These are phyloP conservation scores for Ensete ventricosum DNA, from an alignment of 176 grass and related monocot genomes.

Conservation along the genomic window DNA sequence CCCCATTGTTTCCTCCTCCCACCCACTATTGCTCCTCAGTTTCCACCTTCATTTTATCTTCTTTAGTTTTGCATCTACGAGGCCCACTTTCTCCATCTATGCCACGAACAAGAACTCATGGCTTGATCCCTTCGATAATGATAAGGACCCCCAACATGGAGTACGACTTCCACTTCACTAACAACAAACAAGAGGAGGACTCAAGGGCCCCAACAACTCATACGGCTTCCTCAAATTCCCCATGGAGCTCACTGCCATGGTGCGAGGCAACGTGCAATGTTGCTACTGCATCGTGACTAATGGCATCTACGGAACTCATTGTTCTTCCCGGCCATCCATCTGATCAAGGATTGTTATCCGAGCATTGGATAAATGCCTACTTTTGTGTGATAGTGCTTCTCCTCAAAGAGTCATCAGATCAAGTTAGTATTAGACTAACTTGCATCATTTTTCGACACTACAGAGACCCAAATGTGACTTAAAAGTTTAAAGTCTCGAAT, in stretches of 20 bases:
- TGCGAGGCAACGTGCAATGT: constrained; percentile 66
- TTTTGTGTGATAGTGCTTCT: too few species aligned
- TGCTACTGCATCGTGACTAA: constrained; percentile 72
- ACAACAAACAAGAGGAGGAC: constrained; percentile 90
- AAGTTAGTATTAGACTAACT: too few species aligned
- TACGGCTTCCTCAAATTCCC: constrained; percentile 80
- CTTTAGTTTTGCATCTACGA: neutral
- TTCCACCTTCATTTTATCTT: constrained; percentile 4
- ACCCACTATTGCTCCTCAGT: neutral
- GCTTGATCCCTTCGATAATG: constrained; percentile 85
- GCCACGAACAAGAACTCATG: constrained; percentile 65
- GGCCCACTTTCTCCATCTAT: neutral
- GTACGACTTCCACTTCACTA: constrained; percentile 46
- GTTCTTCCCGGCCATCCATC: constrained; percentile 77
- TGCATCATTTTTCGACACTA: too few species aligned
- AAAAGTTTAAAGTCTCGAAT: too few species aligned
- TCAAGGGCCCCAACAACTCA: constrained; percentile 51
- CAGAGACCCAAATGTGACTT: too few species aligned
- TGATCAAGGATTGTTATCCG: constrained; percentile 74
- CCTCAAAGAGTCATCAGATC: too few species aligned
- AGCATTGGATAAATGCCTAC: too few species aligned
- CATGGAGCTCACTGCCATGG: constrained; percentile 65
- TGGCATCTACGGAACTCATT: constrained; percentile 89
- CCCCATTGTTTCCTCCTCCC: constrained; percentile 3
- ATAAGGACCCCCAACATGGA: constrained; percentile 46